phyloP scores from a whole-genome alignment of 73 alveolate species.

The Chromera velia region DNA sequence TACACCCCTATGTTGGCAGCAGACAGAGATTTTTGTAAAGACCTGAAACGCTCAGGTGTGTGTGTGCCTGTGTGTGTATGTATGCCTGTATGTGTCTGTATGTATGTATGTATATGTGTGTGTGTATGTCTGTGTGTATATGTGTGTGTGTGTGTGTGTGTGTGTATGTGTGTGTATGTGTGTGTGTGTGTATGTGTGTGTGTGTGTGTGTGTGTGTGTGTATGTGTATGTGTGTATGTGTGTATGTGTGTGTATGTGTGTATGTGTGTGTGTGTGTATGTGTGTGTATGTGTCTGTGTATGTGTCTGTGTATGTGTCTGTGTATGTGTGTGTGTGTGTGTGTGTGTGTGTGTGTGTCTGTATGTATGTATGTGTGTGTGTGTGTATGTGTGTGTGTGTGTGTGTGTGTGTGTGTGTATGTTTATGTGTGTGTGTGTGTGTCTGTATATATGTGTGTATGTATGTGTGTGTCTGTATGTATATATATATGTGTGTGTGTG shows the following conservation, averaged over 20 bases:
- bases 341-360: background rate
- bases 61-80: too few species aligned
- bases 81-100: too few species aligned
- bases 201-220: conserved; percentile 14
- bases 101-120: too few species aligned
- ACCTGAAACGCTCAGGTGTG: background rate
- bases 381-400: too few species aligned
- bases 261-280: conserved; percentile 10
- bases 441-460: too few species aligned
- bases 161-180: conserved; percentile 14
- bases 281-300: background rate
- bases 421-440: too few species aligned
- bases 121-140: too few species aligned
- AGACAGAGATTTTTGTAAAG: background rate
- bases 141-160: conserved; percentile 14
- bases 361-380: too few species aligned
- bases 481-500: too few species aligned
- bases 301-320: background rate
- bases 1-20: too few species aligned
- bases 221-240: conserved; percentile 8
- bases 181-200: conserved; percentile 15
- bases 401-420: too few species aligned
- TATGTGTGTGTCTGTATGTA: too few species aligned
- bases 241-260: conserved; percentile 9
- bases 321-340: background rate